A percentile compares a stretch with the other conserved stretches of the same genome.
phyloP scores from a whole-genome alignment of 768 basidiomycete genomes.

The Lactarius psammicola region DNA sequence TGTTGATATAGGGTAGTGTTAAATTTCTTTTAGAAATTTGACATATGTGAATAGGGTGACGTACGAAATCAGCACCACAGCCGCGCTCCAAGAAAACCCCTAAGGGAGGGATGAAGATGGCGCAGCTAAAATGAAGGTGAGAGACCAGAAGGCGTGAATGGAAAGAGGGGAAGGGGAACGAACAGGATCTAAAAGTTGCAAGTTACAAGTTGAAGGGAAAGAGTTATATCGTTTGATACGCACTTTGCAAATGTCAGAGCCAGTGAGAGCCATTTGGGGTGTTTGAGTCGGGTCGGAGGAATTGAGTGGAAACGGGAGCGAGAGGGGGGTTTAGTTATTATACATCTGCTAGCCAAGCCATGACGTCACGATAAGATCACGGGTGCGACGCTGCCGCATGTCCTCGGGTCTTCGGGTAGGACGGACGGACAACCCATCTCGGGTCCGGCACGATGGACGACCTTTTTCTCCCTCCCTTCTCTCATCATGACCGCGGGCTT shows the following conservation, averaged over 20 bases:
- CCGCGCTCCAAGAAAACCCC: constrained; percentile 90
- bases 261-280: constrained; percentile 63
- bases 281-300: constrained; percentile 24
- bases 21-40: background rate
- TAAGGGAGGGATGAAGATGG: constrained; percentile 75
- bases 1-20: constrained; percentile 13
- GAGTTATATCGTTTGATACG: constrained; percentile 28
- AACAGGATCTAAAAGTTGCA: constrained; percentile 45
- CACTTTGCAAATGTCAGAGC: constrained; percentile 79
- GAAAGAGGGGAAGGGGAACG: constrained; percentile 2
- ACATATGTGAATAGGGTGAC: constrained; percentile 32
- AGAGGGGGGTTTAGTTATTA: background rate
- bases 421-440: too few species aligned
- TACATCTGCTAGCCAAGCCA: background rate
- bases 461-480: background rate
- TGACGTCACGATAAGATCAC: constrained; percentile 13
- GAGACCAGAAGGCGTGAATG: background rate
- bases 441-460: background rate
- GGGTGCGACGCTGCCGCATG: background rate
- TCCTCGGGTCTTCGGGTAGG: background rate
- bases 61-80: constrained; percentile 70
- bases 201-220: background rate
- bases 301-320: constrained; percentile 13
- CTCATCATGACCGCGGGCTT: background rate
- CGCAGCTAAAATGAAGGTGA: constrained; percentile 44